phyloP scores from a whole-genome alignment of 2,329 filamentous ascomycete species.

The Knoxdaviesia proteae region DNA sequence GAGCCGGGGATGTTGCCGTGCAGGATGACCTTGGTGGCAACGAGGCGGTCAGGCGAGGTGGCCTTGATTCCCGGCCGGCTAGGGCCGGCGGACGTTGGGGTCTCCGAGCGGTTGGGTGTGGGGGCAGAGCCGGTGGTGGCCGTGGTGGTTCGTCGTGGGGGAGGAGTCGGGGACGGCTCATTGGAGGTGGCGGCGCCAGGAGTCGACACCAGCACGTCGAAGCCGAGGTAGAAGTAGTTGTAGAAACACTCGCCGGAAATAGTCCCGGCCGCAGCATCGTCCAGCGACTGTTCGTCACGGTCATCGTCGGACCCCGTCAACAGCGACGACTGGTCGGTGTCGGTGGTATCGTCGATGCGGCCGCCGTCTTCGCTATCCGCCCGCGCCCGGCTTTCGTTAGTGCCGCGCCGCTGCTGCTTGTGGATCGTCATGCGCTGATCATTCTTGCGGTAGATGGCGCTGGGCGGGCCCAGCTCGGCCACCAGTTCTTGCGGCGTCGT shows the following conservation, averaged over 20 bases:
- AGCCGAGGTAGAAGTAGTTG: constrained; percentile 92
- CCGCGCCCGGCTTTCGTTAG: constrained; percentile 25
- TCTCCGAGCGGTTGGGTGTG: constrained; percentile 8
- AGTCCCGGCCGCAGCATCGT: constrained; percentile 31
- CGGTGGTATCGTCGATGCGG: constrained; percentile 36
- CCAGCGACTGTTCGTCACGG: constrained; percentile 33
- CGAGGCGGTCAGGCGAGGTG: constrained; percentile 40
- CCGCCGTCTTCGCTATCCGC: constrained; percentile 17
- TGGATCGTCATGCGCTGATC: constrained; percentile 81
- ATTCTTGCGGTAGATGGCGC: constrained; percentile 82
- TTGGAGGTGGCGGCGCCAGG: constrained; percentile 23
- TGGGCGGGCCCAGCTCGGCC: constrained; percentile 76
- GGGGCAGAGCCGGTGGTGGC: constrained; percentile 4
- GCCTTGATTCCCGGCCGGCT: constrained; percentile 14
- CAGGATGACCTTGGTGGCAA: constrained; percentile 78
- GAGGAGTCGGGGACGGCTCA: constrained; percentile 38
- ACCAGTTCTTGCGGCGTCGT: constrained; percentile 86
- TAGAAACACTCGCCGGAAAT: constrained; percentile 67
- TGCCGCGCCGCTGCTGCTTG: constrained; percentile 34
- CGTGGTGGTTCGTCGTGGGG: constrained; percentile 14
- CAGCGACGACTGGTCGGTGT: constrained; percentile 56
- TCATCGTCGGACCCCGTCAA: constrained; percentile 52
- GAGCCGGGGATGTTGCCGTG: constrained; percentile 91
- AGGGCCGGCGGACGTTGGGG: neutral
- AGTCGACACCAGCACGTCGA: constrained; percentile 78